Evolutionary conservation across 306 rosid genomes (phyloP).

Genomic region (Trichosanthes cucumerina): DNA sequence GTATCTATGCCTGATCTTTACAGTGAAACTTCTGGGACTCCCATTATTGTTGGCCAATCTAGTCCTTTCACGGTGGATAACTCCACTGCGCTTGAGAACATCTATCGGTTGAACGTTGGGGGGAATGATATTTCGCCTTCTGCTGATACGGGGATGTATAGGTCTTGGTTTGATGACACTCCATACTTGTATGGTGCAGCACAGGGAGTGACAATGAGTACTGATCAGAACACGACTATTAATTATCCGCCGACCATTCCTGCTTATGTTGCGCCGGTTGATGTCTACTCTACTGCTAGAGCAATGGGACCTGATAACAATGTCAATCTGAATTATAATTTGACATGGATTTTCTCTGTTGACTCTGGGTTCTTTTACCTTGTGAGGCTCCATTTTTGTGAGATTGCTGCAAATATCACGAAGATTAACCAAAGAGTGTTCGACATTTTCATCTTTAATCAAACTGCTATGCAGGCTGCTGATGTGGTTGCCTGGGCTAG

Average conservation of each 20-base stretch:
- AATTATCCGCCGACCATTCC: conserved; percentile 32
- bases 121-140: conserved; percentile 76
- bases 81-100: conserved; percentile 55
- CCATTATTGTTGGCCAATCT: conserved; percentile 35
- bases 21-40: conserved; percentile 22
- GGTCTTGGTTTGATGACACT: conserved; percentile 72
- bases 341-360: conserved; percentile 70
- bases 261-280: conserved; percentile 46
- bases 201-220: conserved; percentile 42
- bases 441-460: conserved; percentile 46
- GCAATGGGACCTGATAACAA: conserved; percentile 56
- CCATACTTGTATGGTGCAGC: conserved; percentile 50
- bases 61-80: conserved; percentile 33
- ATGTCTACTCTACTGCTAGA: conserved; percentile 73
- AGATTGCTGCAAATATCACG: conserved; percentile 31
- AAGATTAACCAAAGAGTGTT: conserved; percentile 50
- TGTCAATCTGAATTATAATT: conserved; percentile 55
- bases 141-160: conserved; percentile 65
- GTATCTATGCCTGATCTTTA: conserved; percentile 82
- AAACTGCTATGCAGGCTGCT: conserved; percentile 38
- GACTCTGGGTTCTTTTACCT: conserved; percentile 75
- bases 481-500: conserved; percentile 41
- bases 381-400: conserved; percentile 91
- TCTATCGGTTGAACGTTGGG: conserved; percentile 72
- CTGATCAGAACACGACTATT: conserved; percentile 39